These are phyloP conservation scores for Kandelia obovata DNA, from an alignment of 345 rosid species.

Conservation along the genomic window DNA sequence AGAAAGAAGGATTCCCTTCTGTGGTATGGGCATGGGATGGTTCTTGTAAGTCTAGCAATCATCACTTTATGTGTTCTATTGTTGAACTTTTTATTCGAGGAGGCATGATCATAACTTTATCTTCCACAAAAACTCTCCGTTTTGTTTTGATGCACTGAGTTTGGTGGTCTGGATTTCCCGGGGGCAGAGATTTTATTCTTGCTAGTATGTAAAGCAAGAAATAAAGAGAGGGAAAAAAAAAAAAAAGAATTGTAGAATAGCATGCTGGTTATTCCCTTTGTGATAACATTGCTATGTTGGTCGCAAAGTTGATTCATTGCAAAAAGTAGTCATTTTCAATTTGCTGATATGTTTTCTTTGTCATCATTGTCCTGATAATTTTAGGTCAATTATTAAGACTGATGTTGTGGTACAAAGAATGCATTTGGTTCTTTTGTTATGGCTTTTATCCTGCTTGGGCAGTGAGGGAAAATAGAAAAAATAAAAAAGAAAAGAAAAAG, in stretches of 20 bases:
- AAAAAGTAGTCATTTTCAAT: too few species aligned
- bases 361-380: not conserved
- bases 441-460: not conserved
- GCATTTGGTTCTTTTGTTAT: not conserved
- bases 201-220: too few species aligned
- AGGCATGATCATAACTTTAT: not conserved
- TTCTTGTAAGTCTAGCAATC: conserved; percentile 52
- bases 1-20: conserved; percentile 61
- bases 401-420: not conserved
- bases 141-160: too few species aligned
- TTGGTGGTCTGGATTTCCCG: too few species aligned
- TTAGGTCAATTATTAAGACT: not conserved
- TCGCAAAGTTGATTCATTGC: not conserved
- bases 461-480: too few species aligned
- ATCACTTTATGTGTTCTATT: not conserved
- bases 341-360: too few species aligned
- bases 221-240: too few species aligned
- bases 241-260: too few species aligned
- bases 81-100: not conserved
- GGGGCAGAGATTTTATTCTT: too few species aligned
- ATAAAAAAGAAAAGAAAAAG: too few species aligned
- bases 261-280: too few species aligned
- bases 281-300: not conserved
- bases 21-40: conserved; percentile 94
- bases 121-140: too few species aligned